A percentile compares a stretch with the other conserved stretches of the same genome.
Conservation (phyloP, 495 filamentous ascomycete genomes). For the Hypoxylon intermedium region DNA sequence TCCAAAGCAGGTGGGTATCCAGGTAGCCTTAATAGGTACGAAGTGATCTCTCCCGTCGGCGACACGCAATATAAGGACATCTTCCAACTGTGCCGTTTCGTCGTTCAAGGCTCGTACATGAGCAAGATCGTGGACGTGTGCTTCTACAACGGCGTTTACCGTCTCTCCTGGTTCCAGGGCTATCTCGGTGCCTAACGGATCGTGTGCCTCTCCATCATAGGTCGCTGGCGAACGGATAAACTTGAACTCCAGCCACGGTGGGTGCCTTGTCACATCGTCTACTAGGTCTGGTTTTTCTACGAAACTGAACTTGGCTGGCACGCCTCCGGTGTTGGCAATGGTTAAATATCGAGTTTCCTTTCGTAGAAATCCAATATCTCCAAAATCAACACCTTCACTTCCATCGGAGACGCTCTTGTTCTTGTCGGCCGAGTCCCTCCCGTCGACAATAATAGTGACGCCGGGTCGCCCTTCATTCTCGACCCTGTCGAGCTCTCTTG, state of each 20-base stretch:
- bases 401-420: slow-evolving; percentile 29
- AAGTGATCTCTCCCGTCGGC: slow-evolving; percentile 89
- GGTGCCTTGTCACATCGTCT: slow-evolving; percentile 46
- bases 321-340: slow-evolving; percentile 88
- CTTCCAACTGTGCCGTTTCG: slow-evolving; percentile 69
- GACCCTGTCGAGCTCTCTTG: slow-evolving; percentile 82
- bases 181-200: slow-evolving; percentile 43
- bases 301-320: slow-evolving; percentile 76
- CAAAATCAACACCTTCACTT: slow-evolving; percentile 74
- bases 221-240: slow-evolving; percentile 56
- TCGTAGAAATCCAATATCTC: slow-evolving; percentile 71
- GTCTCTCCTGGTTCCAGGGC: slow-evolving; percentile 77
- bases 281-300: slow-evolving; percentile 67
- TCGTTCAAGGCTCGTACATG: slow-evolving; percentile 77
- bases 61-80: slow-evolving; percentile 89
- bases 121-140: slow-evolving; percentile 66
- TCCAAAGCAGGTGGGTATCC: slow-evolving; percentile 84
- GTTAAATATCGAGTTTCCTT: slow-evolving; percentile 71
- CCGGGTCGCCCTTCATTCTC: slow-evolving; percentile 91
- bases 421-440: slow-evolving; percentile 34
- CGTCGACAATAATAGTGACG: slow-evolving; percentile 84
- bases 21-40: slow-evolving; percentile 76
- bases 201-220: slow-evolving; percentile 19
- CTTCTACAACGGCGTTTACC: slow-evolving; percentile 68
- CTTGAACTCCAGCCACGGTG: slow-evolving; percentile 71